phyloP scores from a whole-genome alignment of 805 yeast genomes.

The Yarrowia sp. region DNA sequence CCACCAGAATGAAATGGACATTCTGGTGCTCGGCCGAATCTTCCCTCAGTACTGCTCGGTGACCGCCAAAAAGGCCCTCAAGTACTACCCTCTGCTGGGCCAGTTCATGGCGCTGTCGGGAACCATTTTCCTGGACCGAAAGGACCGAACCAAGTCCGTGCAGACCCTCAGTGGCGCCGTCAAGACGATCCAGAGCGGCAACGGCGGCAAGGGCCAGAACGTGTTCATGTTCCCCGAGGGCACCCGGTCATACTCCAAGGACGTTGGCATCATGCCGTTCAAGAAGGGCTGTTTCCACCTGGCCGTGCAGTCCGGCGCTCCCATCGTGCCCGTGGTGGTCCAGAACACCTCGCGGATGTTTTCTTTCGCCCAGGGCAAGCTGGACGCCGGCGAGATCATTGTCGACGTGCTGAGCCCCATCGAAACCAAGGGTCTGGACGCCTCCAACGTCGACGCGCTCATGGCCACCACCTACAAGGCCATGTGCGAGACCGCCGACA shows the following conservation, averaged over 20 bases:
- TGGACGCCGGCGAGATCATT: conserved; percentile 76
- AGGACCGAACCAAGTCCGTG: conserved; percentile 76
- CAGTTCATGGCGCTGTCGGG: conserved; percentile 96
- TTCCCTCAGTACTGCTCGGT: conserved; percentile 91
- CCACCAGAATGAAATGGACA: conserved; percentile 91
- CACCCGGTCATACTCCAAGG: conserved; percentile 80
- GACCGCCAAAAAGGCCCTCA: conserved; percentile 86
- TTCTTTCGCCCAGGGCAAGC: conserved; percentile 65
- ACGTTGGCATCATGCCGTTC: conserved; percentile 79
- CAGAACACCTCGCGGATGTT: conserved; percentile 82
- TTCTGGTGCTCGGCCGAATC: conserved; percentile 76
- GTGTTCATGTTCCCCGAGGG: conserved; percentile 97
- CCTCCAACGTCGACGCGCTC: conserved; percentile 72
- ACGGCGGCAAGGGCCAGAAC: conserved; percentile 57
- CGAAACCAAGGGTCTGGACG: conserved; percentile 68
- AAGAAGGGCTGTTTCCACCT: conserved; percentile 98
- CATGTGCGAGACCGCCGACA: conserved; percentile 57
- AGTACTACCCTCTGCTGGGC: conserved; percentile 88
- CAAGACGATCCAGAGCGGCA: conserved; percentile 61
- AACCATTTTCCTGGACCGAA: conserved; percentile 87
- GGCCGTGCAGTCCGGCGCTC: conserved; percentile 90
- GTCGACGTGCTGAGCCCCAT: conserved; percentile 85
- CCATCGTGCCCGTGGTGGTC: conserved; percentile 86
- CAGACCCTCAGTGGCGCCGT: conserved; percentile 76
- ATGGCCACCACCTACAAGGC: conserved; percentile 60